Evolutionary conservation across 2,329 filamentous ascomycete species (phyloP), one percentile per base, ranked within the genome.

Genomic region (Ophiostoma novo-ulmi): DNA sequence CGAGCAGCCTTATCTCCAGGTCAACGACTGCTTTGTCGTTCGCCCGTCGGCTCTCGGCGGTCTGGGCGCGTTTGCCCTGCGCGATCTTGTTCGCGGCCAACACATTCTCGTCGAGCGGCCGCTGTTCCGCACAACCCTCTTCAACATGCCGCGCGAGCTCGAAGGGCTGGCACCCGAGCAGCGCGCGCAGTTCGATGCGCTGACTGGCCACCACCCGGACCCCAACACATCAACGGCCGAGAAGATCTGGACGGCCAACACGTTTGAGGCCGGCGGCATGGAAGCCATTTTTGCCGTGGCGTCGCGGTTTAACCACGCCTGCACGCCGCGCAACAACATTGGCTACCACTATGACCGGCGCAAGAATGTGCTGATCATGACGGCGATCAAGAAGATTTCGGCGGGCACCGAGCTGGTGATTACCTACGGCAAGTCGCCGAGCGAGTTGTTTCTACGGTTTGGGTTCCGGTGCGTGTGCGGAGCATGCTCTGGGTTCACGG

Each of bases 231-330:
- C 64, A 1, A 52, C 35, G 20, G 70, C 39, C 2, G 72, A 71
- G 67, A 70, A 70, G 52, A 76, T 82, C 1, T 76, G 79, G 36
- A 80, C 79, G 3, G 74, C 74, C 69, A 74, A 74, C 73, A 73
- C 73, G 20, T 74, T 74, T 71, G 70, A 70, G 41, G 70, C 74
- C 6, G 73, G 72, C 52, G 8, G 8, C n/a, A 70, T 39, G 36
- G 73, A 74, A 41, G 73, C 61, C 20, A 31, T 74, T 3, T 74
- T 74, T 14, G n/a, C 39, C n/a, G 78, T 85, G 6, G 84, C 82
- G 0, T 83, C 85, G 0, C 80, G 86, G 2, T 88, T 89, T 77
- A 89, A 89, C 75, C 87, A 89, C 75, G 82, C 85, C 0, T 89
- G 87, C 74, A 71, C 74, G 1, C 79, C 81, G 0, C 76, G 74